phyloP scores from a whole-genome alignment of 108 stramenopile species.

The Aurantiochytrium sp. region DNA sequence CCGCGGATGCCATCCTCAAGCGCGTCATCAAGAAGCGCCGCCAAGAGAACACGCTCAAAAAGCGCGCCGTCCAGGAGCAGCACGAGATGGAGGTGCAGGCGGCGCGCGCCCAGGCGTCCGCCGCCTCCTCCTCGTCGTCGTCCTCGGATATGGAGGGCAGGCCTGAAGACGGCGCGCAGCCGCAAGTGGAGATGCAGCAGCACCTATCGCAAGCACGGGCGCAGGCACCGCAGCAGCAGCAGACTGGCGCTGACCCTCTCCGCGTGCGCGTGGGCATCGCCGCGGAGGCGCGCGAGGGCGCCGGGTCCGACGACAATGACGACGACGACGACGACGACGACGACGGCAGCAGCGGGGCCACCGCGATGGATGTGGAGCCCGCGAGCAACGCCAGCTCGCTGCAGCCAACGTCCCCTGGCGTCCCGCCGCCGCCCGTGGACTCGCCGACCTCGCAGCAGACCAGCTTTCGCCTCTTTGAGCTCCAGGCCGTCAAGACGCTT shows the following conservation, averaged over 20 bases:
- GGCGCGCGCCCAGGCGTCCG: background rate
- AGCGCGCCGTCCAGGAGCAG: background rate
- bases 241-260: no score
- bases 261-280: no score
- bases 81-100: background rate
- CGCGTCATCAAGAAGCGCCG: background rate
- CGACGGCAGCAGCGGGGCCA: background rate
- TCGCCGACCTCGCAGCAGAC: background rate
- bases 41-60: background rate
- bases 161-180: no score
- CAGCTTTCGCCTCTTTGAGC: background rate
- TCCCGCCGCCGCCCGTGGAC: background rate
- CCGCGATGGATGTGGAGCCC: background rate
- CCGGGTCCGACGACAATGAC: no score
- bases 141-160: no score
- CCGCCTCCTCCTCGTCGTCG: no score
- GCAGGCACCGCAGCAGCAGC: no score
- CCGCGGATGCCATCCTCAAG: conserved; percentile 15
- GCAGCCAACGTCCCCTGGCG: background rate
- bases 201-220: no score
- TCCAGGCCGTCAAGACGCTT: conserved; percentile 10
- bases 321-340: background rate
- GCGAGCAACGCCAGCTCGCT: background rate
- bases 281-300: no score
- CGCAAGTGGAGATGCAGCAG: no score